Evolutionary conservation across 2,329 filamentous ascomycete species (phyloP), one percentile per base, ranked within the genome.

Genomic region (Aurifilum marmelostoma): DNA sequence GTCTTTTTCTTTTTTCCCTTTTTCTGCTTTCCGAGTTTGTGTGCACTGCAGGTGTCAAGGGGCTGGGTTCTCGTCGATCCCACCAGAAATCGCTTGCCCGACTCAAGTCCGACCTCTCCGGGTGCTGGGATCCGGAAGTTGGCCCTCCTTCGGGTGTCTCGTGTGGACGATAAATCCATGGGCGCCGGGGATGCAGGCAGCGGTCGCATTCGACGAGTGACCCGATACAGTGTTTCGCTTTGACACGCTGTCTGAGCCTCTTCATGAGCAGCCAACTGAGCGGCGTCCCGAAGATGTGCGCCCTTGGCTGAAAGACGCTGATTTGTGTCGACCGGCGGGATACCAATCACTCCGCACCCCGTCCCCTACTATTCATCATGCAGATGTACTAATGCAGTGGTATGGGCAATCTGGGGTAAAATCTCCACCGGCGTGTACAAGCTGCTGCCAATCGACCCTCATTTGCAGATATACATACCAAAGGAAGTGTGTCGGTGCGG

Each of bases 1-100:
- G 66, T 52, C 52, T 41, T 18, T 18, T 62, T 37, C 27, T 60
- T 61, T n/a, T 43, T 65, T 62, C 62, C 61, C 66, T n/a, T n/a
- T n/a, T n/a, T n/a, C n/a, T n/a, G n/a, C n/a, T n/a, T n/a, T n/a
- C n/a, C n/a, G n/a, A n/a, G n/a, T n/a, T n/a, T n/a, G n/a, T n/a
- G n/a, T 43, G 43, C 18, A 47, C 43, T 47, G 43, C 43, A 62
- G n/a, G 37, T 59, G 56, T 24, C 32, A n/a, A 59, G 56, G 43
- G 18, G 56, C 29, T 29, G 56, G 56, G 56, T 4, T 47, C n/a
- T 47, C 18, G 43, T 14, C 56, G 3, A 21, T 59, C 56, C 29
- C 29, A 59, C 56, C 16, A 18, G 56, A 37, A 29, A 29, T 8
- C n/a, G 18, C 43, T 29, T 29, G 52, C 27, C 9, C 56, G 56